These are phyloP conservation scores for Sporothrix mexicana DNA, from an alignment of 2,329 filamentous ascomycete genomes.

Conservation along the genomic window DNA sequence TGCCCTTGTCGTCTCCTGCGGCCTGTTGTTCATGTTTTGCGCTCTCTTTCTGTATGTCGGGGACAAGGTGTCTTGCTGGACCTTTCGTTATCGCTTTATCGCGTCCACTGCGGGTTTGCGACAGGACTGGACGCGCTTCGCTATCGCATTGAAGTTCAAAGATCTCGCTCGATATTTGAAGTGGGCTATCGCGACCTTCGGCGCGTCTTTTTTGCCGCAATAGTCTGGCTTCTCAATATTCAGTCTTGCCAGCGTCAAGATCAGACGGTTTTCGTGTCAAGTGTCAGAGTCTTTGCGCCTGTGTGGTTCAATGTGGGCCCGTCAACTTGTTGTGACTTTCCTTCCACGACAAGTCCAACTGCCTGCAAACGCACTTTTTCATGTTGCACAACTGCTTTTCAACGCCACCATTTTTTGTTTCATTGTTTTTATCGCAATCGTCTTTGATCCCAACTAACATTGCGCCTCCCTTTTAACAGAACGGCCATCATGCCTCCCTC, in stretches of 20 bases:
- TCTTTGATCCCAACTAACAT: neutral
- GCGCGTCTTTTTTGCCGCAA: neutral
- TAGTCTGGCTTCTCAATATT: neutral
- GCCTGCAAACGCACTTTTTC: neutral
- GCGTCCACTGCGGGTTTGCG: neutral
- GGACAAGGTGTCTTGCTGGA: too few relatives aligned
- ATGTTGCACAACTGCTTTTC: neutral
- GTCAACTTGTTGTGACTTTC: neutral
- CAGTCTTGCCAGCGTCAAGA: neutral
- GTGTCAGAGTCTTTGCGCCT: neutral
- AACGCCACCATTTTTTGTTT: neutral
- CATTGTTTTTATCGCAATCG: neutral
- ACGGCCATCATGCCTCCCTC: conserved; percentile 20
- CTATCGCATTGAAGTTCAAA: neutral
- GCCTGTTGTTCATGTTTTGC: neutral
- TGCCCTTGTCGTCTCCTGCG: neutral
- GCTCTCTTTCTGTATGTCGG: neutral
- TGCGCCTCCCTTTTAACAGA: neutral
- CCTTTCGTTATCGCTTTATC: neutral
- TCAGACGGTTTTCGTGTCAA: neutral
- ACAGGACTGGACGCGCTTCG: neutral
- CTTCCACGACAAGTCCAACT: neutral
- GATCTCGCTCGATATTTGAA: neutral
- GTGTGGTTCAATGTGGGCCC: neutral
- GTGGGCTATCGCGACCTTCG: neutral